Base-by-base conservation (phyloP, 2,329 filamentous ascomycete species). In the Hypoxylon sp. region DNA sequence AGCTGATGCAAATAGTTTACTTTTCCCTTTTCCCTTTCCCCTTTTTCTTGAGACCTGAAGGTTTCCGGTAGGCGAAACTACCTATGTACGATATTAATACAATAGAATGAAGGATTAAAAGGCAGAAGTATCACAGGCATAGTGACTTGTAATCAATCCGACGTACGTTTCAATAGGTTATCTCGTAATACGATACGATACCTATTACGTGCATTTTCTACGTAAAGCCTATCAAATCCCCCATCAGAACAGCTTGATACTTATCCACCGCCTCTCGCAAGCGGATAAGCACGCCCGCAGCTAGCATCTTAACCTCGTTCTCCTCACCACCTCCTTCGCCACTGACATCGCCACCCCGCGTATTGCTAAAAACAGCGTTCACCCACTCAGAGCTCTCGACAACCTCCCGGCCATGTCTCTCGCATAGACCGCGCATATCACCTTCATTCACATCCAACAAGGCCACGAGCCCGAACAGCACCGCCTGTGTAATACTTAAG, bases 341-440 rank as follows among this genome's bases (percentile, higher is more conserved):
- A 37, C 84, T 84, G 0, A 83, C 83, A 35, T 75, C 76, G n/a
- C 76, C 77, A 0, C 86, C 86, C 31, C 83, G 81, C 6, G 82
- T 83, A 35, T 83, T 83, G 66, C 91, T 88, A 79, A 98, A 97
- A 1, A 98, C 87, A 60, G 85, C 84, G 47, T 89, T 86, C 1
- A 93, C 92, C 96, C 96, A 99, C 75, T 94, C 92, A 74, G 93
- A 88, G 66, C 93, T 92, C 84, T 98, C 95, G 56, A 97, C 85
- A 22, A 98, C 82, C 78, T 95, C 90, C 62, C 89, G 88, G 0
- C 92, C 90, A 73, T 94, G 88, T 63, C 91, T 88, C 65, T 90
- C 88, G 53, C 93, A 95, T 2, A 99, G 79, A 1, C 89, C 84
- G 72, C 90, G 84, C 81, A 91, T 88, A 67, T 94, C 89, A 53